Evolutionary conservation across 768 basidiomycete species (phyloP).

Genomic region (Russula compacta): DNA sequence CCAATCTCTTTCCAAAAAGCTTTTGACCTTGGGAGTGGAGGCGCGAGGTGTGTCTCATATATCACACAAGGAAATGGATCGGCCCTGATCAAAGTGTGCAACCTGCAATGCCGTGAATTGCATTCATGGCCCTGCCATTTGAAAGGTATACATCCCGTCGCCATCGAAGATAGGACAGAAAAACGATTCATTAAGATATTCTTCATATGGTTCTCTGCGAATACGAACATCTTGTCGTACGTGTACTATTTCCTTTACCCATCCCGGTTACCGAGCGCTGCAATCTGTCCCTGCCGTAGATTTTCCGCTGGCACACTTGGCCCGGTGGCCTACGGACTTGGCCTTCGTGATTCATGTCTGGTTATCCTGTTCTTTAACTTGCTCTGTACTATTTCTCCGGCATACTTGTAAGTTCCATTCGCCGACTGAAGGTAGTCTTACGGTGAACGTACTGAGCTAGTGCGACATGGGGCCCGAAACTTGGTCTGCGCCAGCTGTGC

Average conservation of each 20-base stretch:
- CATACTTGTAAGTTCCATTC: conserved; percentile 32
- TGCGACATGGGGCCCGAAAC: conserved; percentile 67
- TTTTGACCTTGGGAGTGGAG: conserved; percentile 29
- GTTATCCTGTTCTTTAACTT: conserved; percentile 41
- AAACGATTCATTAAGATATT: conserved; percentile 34
- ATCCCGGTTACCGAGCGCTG: neutral
- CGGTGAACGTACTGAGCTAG: conserved; percentile 22
- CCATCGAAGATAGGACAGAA: conserved; percentile 28
- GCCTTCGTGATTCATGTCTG: conserved; percentile 36
- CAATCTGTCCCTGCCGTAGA: conserved; percentile 19
- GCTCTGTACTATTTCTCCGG: conserved; percentile 33
- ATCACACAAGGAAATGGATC: neutral
- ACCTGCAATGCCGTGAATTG: neutral
- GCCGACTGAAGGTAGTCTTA: neutral
- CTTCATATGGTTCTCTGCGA: conserved; percentile 34
- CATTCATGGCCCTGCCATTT: neutral
- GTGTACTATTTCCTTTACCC: neutral
- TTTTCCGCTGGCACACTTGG: conserved; percentile 42
- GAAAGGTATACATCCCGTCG: conserved; percentile 31
- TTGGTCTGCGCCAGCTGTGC: conserved; percentile 79
- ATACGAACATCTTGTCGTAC: conserved; percentile 35
- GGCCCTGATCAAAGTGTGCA: neutral
- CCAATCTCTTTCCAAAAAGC: conserved; percentile 12
- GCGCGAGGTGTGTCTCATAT: conserved; percentile 24
- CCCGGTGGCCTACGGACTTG: conserved; percentile 35